Evolutionary conservation across 176 grass and related monocot species (phyloP).

Genomic region (Oryza australiensis): DNA sequence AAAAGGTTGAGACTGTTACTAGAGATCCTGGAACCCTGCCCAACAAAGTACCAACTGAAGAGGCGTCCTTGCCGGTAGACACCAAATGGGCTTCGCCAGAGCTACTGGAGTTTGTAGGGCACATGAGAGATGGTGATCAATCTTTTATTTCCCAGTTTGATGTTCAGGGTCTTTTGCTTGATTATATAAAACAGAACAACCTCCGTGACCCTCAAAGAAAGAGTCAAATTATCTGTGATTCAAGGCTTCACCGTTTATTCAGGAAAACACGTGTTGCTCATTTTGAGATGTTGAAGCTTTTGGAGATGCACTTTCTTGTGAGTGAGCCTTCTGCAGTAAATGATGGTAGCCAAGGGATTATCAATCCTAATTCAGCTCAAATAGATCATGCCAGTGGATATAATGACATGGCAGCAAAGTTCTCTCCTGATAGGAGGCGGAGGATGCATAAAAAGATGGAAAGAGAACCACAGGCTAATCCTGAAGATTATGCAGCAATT

Average conservation of each 20-base stretch:
- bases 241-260: constrained; percentile 75
- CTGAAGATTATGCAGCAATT: constrained; percentile 79
- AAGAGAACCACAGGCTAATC: constrained; percentile 55
- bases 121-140: constrained; percentile 71
- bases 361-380: constrained; percentile 58
- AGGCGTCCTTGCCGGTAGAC: constrained; percentile 30
- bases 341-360: constrained; percentile 41
- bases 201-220: constrained; percentile 86
- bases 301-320: constrained; percentile 79
- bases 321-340: constrained; percentile 60
- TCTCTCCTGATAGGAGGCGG: constrained; percentile 50
- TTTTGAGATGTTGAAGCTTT: constrained; percentile 97
- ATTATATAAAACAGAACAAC: constrained; percentile 94
- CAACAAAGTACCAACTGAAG: constrained; percentile 47
- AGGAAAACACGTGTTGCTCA: constrained; percentile 85
- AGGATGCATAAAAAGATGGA: constrained; percentile 66
- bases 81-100: constrained; percentile 82
- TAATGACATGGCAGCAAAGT: constrained; percentile 46
- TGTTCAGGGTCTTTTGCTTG: constrained; percentile 86
- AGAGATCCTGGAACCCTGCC: constrained; percentile 28
- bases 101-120: constrained; percentile 83
- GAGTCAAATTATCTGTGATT: constrained; percentile 95
- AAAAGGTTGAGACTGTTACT: constrained; percentile 33
- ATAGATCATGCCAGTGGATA: constrained; percentile 55
- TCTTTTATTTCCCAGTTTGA: constrained; percentile 79